A percentile compares a stretch with the other conserved stretches of the same genome.
Conservation (phyloP, 2,329 filamentous ascomycete species). For the Verticillium nonalfalfae region DNA sequence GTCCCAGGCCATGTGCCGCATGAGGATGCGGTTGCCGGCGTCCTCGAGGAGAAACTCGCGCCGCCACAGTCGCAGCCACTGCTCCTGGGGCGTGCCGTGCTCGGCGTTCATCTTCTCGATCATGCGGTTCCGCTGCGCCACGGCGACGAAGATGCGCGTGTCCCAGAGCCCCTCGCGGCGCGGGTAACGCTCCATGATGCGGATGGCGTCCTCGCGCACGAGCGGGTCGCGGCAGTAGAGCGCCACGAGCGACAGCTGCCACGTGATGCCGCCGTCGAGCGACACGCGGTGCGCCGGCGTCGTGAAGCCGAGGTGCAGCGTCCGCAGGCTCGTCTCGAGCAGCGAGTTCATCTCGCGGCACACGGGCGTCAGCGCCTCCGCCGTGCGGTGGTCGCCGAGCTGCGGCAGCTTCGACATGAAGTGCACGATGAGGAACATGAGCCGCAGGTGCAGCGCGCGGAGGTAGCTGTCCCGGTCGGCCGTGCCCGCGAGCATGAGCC, state of each 20-base stretch:
- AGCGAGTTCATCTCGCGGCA: conserved; percentile 34
- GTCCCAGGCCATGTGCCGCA: conserved; percentile 26
- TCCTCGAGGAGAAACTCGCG: conserved; percentile 32
- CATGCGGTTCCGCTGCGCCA: conserved; percentile 28
- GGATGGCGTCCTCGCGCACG: conserved; percentile 31
- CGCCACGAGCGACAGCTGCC: conserved; percentile 34
- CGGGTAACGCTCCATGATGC: conserved; percentile 32
- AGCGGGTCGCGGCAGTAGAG: conserved; percentile 31
- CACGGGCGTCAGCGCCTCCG: conserved; percentile 30
- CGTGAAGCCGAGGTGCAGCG: conserved; percentile 10
- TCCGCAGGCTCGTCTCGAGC: conserved; percentile 26
- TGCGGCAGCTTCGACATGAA: conserved; percentile 30
- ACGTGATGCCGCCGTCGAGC: conserved; percentile 39
- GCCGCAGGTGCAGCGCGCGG: conserved; percentile 29
- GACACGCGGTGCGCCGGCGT: conserved; percentile 27
- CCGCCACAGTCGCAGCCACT: conserved; percentile 30
- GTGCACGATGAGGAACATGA: conserved; percentile 33
- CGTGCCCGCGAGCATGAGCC: conserved; percentile 14
- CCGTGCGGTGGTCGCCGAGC: conserved; percentile 26
- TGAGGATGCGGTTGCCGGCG: conserved; percentile 20
- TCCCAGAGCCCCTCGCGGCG: conserved; percentile 37
- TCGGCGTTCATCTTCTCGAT: conserved; percentile 23
- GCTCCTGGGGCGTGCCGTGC: conserved; percentile 25
- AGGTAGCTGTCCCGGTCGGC: conserved; percentile 15
- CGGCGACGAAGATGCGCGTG: conserved; percentile 30